Evolutionary conservation across 441 rosid species (phyloP), one percentile per base, ranked within the genome.

Genomic region (Rhodomyrtus psidioides): DNA sequence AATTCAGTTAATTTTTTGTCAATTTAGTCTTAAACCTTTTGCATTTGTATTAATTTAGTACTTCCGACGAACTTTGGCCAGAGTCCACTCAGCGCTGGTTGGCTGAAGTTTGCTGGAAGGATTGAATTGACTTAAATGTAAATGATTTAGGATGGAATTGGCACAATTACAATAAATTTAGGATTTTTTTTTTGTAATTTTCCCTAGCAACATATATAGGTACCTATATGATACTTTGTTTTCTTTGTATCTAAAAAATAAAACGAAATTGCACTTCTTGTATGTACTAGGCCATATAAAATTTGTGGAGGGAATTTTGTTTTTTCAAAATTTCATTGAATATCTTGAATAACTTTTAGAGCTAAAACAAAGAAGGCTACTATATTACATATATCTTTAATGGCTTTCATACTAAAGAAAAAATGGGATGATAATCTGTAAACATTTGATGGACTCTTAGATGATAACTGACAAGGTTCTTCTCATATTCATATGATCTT

Each of bases 41-140:
- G 1, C 4, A 49, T 49, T 49, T 12, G 14, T 49, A 0, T 3
- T 1, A 49, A 49, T 49, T 49, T 12, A 3, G 53, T 49, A 49
- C 4, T 49, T 49, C 1, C 4, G 4, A 12, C 51, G 3, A 12
- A 49, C 13, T 49, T 49, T 49, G 14, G 14, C 14, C 4, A 49
- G 13, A 12, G 14, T 49, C 4, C 0, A 10, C 14, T 10, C 13
- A 10, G 14, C 14, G 4, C 13, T 12, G 13, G 4, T 3, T 3
- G 4, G 13, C 53, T 12, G 10, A 49, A 49, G 4, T 10, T 49
- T 13, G 13, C 13, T 3, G 2, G 4, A 49, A 49, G 1, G 53
- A 49, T 14, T 49, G 14, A 49, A 49, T 49, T 49, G 53, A 9
- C 3, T 0, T 2, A 46, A 9, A 49, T 49, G 4, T 12, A 46